These are phyloP conservation scores for Austroboletus niveus DNA, from an alignment of 1,284 basidiomycete species.

Conservation along the genomic window DNA sequence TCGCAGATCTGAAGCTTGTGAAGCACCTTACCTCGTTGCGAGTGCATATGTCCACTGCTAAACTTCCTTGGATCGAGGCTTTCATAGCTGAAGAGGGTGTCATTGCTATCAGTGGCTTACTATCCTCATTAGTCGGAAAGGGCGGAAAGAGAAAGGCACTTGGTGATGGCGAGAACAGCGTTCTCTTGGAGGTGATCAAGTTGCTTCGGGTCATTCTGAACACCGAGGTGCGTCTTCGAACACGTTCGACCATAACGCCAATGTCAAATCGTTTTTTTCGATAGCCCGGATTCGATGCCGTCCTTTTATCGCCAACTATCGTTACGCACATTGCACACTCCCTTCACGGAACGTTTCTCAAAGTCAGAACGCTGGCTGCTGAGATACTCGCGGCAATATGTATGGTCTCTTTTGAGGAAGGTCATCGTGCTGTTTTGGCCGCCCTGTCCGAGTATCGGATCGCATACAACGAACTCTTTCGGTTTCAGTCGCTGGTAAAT, in stretches of 20 bases:
- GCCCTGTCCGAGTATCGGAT: constrained; percentile 80
- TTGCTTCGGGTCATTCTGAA: constrained; percentile 84
- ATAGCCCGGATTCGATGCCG: constrained; percentile 71
- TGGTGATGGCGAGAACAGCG: constrained; percentile 64
- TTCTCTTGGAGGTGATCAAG: constrained; percentile 73
- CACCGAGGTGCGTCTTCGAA: constrained; percentile 61
- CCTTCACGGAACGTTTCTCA: constrained; percentile 65
- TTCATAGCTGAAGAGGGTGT: constrained; percentile 76
- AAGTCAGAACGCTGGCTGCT: constrained; percentile 68
- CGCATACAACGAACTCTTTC: constrained; percentile 70
- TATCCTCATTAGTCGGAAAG: constrained; percentile 61
- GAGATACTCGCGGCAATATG: constrained; percentile 86
- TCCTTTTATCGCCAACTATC: constrained; percentile 63
- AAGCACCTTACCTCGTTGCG: constrained; percentile 85
- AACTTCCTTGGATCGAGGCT: constrained; percentile 74
- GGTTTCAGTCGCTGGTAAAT: constrained; percentile 76
- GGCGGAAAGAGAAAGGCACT: constrained; percentile 57
- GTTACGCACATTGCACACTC: constrained; percentile 76
- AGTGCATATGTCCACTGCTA: constrained; percentile 82
- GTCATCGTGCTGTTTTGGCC: constrained; percentile 71
- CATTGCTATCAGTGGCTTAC: constrained; percentile 54
- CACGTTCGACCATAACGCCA: background rate
- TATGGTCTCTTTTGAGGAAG: constrained; percentile 68
- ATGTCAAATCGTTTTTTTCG: constrained; percentile 4
- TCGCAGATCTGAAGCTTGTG: constrained; percentile 58